Base-by-base conservation (phyloP, 2,329 filamentous ascomycete species). In the Helminthosporium solani region DNA sequence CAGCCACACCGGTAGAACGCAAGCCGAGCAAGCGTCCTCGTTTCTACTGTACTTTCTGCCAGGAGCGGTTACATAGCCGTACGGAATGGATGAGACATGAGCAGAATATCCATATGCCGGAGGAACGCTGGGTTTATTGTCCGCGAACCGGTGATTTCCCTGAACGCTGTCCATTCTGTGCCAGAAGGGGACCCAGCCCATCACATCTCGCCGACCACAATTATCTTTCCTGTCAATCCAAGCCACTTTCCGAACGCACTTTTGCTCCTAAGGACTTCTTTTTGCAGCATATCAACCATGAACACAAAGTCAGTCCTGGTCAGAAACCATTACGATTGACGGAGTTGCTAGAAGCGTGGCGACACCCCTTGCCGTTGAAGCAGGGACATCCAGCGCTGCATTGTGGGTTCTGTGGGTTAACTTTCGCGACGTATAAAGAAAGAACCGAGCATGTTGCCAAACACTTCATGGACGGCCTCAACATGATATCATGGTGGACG, bases 81-180 rank as follows among this genome's bases (percentile, higher is more conserved):
- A 75, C 78, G 57, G 77, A 79, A 57, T 80, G 77, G 77, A 73
- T 75, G 52, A 75, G 83, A 44, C 84, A 87, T 61, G 84, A 87
- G 58, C 6, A 69, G 84, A 46, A 83, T 82, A 63, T 64, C 82
- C 50, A 87, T 81, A 9, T 77, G 85, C 66, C 76, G 11, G 51
- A 56, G 35, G 56, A 61, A 38, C 43, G 60, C 2, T 63, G 56
- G 56, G 44, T 61, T 7, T 61, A 56, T 44, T 61, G 59, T 37
- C 59, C 57, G 3, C 46, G 54, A 7, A 57, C 48, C 12, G 59
- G 54, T 19, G 42, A 50, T 74, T 2, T 78, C 79, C 49, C 56
- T 62, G 8, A 59, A 60, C 47, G 49, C 28, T 80, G 78, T 59
- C 75, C 75, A 15, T 80, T 79, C 53, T 80, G 78, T 60, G 70